Evolutionary conservation across 2,329 filamentous ascomycete species (phyloP).

Genomic region (Ceratocystis papillata): DNA sequence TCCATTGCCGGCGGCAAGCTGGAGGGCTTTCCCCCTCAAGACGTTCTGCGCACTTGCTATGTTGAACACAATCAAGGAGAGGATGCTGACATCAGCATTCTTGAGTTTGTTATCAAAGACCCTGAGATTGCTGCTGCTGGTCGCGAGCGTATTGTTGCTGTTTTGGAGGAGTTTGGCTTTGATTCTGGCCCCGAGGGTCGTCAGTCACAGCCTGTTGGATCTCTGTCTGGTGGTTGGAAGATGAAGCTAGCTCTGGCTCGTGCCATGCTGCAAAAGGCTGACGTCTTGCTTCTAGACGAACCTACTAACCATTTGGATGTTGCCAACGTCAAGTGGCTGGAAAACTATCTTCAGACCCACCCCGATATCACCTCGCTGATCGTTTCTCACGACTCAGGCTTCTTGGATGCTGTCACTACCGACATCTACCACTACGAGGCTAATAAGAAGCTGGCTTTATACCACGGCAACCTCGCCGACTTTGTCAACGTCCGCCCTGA

Average conservation of each 20-base stretch:
- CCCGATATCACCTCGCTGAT: slow-evolving; percentile 95
- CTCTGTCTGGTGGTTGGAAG: slow-evolving; percentile 96
- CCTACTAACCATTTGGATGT: slow-evolving; percentile 98
- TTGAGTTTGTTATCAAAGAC: slow-evolving; percentile 86
- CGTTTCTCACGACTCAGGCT: slow-evolving; percentile 95
- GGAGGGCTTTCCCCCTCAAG: slow-evolving; percentile 88
- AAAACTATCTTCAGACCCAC: slow-evolving; percentile 91
- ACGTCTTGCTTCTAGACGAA: slow-evolving; percentile 92
- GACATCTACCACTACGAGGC: slow-evolving; percentile 98
- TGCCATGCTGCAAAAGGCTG: slow-evolving; percentile 94
- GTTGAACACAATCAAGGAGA: slow-evolving; percentile 99
- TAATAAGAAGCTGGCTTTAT: slow-evolving; percentile 82
- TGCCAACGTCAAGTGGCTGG: slow-evolving; percentile 88
- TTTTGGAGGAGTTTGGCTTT: slow-evolving; percentile 88
- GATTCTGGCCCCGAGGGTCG: slow-evolving; percentile 78
- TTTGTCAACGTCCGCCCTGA: slow-evolving; percentile 89
- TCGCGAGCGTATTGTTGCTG: slow-evolving; percentile 66
- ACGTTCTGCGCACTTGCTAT: slow-evolving; percentile 89
- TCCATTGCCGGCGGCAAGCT: slow-evolving; percentile 92
- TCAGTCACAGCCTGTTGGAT: slow-evolving; percentile 83
- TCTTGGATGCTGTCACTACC: slow-evolving; percentile 93
- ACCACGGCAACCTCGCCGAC: slow-evolving; percentile 68
- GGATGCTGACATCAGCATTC: slow-evolving; percentile 89
- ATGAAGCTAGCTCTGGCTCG: slow-evolving; percentile 97
- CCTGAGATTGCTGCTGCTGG: slow-evolving; percentile 72